Base-by-base conservation (phyloP, 768 basidiomycete genomes). In the Tylopilus plumbeoviolaceoides region DNA sequence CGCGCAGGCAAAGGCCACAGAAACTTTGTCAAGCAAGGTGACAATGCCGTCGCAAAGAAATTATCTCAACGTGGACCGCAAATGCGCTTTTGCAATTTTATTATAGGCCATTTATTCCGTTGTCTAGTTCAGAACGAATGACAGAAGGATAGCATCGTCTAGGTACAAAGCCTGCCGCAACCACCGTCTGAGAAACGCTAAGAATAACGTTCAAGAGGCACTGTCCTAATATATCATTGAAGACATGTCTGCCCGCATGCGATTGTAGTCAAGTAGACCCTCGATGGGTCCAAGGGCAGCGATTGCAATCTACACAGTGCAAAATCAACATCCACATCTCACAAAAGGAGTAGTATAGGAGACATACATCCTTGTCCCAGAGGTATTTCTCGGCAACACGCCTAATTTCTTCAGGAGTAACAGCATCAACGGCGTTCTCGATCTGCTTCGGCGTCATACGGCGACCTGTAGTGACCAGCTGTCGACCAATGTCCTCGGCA, bases 401-500 rank as follows among this genome's bases (percentile, higher is more conserved):
- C 78, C 89, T 87, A 72, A 99, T 93, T 69, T 98, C 94, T 18
- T 84, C 89, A 28, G 83, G 74, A 21, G 83, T 85, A 50, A 99
- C 92, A 21, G 88, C 86, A 67, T 98, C 93, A 42, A 98, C 83
- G 23, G 92, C 91, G 51, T 79, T 79, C 78, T 98, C 97, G 58
- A 95, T 93, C 74, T 99, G 92, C 69, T 86, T 82, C 45, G 97
- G 95, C 17, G 94, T 89, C 74, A 89, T 79, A 63, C 97, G 79
- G 58, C 79, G 85, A 50, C 97, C 97, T 57, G 85, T 92, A 31
- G 95, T 98, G 55, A 99, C 91, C 55, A 99, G 80, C 69, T 98
- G 95, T 62, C 95, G 78, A n/a, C 97, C 95, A 71, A 98, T 94
- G 65, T 99, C 97, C 77, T 99, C 97, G 31, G 97, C 95, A 56